These are phyloP conservation scores for Phytophthora hybrid DNA, from an alignment of 352 stramenopile species.

Conservation along the genomic window DNA sequence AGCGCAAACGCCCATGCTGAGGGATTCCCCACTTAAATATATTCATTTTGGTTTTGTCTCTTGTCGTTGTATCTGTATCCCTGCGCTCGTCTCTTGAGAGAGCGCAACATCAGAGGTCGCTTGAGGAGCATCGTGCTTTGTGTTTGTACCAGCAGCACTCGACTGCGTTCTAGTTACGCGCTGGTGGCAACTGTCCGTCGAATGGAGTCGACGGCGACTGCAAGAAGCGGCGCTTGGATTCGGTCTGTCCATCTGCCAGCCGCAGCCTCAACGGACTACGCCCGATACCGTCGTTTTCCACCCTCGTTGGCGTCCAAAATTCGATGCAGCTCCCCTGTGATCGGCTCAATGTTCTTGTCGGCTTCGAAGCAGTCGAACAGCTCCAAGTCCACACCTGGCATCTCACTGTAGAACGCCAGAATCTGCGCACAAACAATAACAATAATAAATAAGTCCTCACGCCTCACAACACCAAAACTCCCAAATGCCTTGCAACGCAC, in stretches of 20 bases:
- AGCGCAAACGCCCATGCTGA: neutral
- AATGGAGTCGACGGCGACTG: constrained; percentile 7
- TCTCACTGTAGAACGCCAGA: constrained; percentile 88
- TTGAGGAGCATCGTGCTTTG: constrained; percentile 6
- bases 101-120: neutral
- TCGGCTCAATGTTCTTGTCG: constrained; percentile 77
- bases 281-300: constrained; percentile 38
- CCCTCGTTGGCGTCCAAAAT: constrained; percentile 64
- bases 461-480: no score
- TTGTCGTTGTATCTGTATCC: constrained; percentile 8
- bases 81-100: neutral
- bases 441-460: no score
- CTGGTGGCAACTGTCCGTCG: constrained; percentile 6
- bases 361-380: constrained; percentile 83
- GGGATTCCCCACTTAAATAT: constrained; percentile 60
- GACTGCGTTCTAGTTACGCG: constrained; percentile 9
- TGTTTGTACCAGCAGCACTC: constrained; percentile 4
- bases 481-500: no score
- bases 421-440: constrained; percentile 48
- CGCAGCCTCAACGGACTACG: constrained; percentile 6
- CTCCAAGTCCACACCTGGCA: constrained; percentile 77
- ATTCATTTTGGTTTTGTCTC: constrained; percentile 53
- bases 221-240: neutral
- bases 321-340: constrained; percentile 78
- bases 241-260: neutral